phyloP scores from a whole-genome alignment of 352 stramenopile species.

The Phytopythium vexans region DNA sequence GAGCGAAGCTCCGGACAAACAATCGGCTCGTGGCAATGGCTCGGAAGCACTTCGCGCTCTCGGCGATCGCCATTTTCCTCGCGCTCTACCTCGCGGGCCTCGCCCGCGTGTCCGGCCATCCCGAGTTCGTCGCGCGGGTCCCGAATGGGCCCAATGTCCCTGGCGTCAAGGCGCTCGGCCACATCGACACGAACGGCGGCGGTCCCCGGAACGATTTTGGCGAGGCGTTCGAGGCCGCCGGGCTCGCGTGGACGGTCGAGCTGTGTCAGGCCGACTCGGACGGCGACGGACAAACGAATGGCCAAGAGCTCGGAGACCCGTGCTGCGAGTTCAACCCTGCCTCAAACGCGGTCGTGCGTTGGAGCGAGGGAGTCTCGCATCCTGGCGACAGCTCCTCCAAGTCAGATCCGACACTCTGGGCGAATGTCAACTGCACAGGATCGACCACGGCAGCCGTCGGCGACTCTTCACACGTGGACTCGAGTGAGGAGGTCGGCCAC shows the following conservation, averaged over 20 bases:
- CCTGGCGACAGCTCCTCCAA: conserved; percentile 19
- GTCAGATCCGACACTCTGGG: conserved; percentile 30
- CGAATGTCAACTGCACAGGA: conserved; percentile 19
- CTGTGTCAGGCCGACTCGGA: conserved; percentile 52
- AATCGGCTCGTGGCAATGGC: not conserved
- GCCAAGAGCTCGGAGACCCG: conserved; percentile 58
- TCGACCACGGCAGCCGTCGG: conserved; percentile 6
- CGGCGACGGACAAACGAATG: conserved; percentile 56
- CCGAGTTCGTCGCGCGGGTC: conserved; percentile 16
- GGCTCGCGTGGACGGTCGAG: conserved; percentile 19
- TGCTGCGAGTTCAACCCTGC: conserved; percentile 31
- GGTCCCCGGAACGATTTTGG: conserved; percentile 35
- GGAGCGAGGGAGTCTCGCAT: conserved; percentile 11
- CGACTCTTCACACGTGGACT: not conserved
- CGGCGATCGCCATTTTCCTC: not conserved
- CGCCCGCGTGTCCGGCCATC: not conserved
- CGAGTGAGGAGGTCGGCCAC: not conserved
- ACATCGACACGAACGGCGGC: conserved; percentile 9
- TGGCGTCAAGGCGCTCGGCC: conserved; percentile 20
- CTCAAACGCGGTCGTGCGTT: conserved; percentile 7
- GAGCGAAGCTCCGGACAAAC: too few relatives aligned
- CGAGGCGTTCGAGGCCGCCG: conserved; percentile 20
- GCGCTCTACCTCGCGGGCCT: not conserved
- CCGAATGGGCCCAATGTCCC: conserved; percentile 28
- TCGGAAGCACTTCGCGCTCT: not conserved